Evolutionary conservation across 148 eudicot species (phyloP).

Genomic region (Heliamphora exappendiculata): DNA sequence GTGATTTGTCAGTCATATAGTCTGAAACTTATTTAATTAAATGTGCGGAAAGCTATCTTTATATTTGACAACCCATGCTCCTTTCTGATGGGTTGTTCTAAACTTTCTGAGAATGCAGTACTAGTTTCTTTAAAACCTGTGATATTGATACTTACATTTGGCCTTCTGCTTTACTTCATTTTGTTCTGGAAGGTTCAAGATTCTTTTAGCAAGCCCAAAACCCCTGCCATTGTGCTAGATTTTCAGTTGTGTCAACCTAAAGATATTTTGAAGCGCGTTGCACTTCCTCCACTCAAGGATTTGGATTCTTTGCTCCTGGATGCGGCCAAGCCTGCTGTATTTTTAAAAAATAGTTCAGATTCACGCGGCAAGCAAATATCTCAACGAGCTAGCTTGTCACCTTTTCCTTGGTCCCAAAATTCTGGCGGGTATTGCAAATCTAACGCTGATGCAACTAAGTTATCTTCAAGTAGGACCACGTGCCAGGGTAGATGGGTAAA

Average conservation of each 20-base stretch:
- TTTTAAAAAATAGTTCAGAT: constrained; percentile 42
- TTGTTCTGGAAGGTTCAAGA: constrained; percentile 36
- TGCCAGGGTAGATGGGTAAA: constrained; percentile 89
- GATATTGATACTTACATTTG: neutral
- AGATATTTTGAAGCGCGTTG: constrained; percentile 55
- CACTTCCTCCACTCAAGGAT: constrained; percentile 71
- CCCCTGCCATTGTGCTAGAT: constrained; percentile 22
- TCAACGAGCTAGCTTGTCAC: constrained; percentile 54
- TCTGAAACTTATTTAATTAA: neutral
- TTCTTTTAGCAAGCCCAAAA: constrained; percentile 26
- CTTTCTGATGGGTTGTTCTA: neutral
- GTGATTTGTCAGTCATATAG: neutral
- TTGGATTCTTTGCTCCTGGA: constrained; percentile 76
- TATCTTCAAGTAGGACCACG: constrained; percentile 41
- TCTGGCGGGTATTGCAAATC: constrained; percentile 56
- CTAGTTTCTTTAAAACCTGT: constrained; percentile 4
- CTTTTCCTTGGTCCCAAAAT: constrained; percentile 79
- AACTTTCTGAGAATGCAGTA: neutral
- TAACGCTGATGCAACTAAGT: constrained; percentile 51
- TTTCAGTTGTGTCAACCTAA: constrained; percentile 43
- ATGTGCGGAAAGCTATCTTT: neutral
- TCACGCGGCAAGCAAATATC: constrained; percentile 48
- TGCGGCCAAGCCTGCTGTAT: constrained; percentile 42
- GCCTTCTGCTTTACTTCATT: neutral
- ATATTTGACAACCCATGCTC: neutral